Base-by-base conservation (phyloP, 495 filamentous ascomycete genomes). In the Aspergillus sparsus region DNA sequence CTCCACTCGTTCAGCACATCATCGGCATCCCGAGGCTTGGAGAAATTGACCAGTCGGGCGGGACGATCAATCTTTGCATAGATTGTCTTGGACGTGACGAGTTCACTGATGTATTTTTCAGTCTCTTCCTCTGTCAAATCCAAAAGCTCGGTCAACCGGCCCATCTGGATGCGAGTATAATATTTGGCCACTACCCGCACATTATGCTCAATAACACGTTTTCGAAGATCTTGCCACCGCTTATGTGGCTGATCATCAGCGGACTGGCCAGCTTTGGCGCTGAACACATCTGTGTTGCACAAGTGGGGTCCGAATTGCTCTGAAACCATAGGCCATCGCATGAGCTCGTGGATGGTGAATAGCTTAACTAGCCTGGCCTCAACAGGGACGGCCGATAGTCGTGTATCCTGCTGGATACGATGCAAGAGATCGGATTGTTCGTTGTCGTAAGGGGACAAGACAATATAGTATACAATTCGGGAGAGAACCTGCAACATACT, bases 1-100 rank as follows among this genome's bases (percentile, higher is more conserved):
- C 93, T 97, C 94, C 94, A 98, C 73, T 97, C 95, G 74, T 98
- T 98, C 73, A 98, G 77, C 53, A 96, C 88, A 72, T 98, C 94
- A 73, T 98, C 94, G n/a, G 92, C 91, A 76, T 95, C 91, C 64
- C 93, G 84, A 47, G 90, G 89, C 79, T 95, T 92, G 60, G 92
- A 90, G 68, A 98, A 98, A 74, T 83, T 95, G 62, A 98, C 91
- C 60, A 98, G 82, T 51, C 89, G 81, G 0, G 94, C 93, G 3
- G 94, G 94, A 51, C 94, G 87, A 75, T 98, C 95, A 65, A 98
- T 98, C 77, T 94, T 96, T 49, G 94, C 94, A 70, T 92, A 96
- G 64, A 98, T 91, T 13, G 94, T 98, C 85, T 97, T 97, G 59
- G 89, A 87, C 16, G 91, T 96, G 36, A 98, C 94, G 60, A 98